Evolutionary conservation across 306 rosid species (phyloP).

Genomic region (Cyamopsis tetragonoloba): DNA sequence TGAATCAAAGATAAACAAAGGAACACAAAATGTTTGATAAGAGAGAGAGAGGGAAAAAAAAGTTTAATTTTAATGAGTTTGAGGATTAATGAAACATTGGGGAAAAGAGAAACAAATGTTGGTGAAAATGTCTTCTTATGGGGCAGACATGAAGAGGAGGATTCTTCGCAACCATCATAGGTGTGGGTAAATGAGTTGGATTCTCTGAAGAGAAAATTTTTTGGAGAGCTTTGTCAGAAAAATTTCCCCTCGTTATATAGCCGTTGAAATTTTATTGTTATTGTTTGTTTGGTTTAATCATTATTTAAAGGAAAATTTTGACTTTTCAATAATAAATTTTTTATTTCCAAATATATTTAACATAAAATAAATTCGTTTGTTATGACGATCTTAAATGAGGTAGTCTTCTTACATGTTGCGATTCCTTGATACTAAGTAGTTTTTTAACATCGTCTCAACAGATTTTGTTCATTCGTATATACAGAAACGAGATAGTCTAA

Average conservation of each 20-base stretch:
- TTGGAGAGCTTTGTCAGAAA: slow-evolving; percentile 13
- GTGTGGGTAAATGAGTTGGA: slow-evolving; percentile 35
- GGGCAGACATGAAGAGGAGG: slow-evolving; percentile 48
- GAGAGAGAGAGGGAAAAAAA: slow-evolving; percentile 10
- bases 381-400: no score
- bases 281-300: no score
- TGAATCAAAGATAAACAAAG: neutral
- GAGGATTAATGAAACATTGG: slow-evolving; percentile 3
- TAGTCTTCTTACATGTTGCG: no score
- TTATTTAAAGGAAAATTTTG: no score
- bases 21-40: neutral
- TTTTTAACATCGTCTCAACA: no score
- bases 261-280: no score
- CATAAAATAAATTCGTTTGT: no score
- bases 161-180: slow-evolving; percentile 49
- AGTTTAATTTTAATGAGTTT: neutral
- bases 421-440: no score
- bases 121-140: slow-evolving; percentile 24
- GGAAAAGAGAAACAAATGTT: slow-evolving; percentile 26
- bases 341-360: no score
- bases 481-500: no score
- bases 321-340: no score
- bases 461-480: no score
- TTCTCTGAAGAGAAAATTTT: slow-evolving; percentile 19
- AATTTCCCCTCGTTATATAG: neutral